Conservation (phyloP, 208 protist species). For the Strigomonas galati region DNA sequence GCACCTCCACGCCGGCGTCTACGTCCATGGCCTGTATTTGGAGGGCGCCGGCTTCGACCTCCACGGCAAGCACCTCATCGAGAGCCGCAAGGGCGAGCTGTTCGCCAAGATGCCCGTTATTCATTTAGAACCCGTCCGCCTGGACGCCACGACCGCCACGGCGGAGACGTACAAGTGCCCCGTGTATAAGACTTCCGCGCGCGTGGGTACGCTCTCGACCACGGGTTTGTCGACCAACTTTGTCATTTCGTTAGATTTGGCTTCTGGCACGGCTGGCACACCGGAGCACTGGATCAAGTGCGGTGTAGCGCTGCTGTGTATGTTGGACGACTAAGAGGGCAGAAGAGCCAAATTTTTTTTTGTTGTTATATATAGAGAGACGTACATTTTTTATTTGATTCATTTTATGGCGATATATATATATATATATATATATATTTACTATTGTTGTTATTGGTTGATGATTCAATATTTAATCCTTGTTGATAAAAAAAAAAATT, state of each 20-base stretch:
- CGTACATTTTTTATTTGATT: no score
- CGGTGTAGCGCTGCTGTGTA: conserved; percentile 91
- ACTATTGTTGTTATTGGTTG: no score
- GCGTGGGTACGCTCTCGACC: conserved; percentile 87
- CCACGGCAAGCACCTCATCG: conserved; percentile 36
- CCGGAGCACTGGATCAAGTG: conserved; percentile 91
- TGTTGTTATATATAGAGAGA: conserved; percentile 4
- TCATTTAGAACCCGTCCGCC: conserved; percentile 82
- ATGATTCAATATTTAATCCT: no score
- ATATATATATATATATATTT: conserved; percentile 2
- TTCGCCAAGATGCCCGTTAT: conserved; percentile 87
- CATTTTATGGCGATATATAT: conserved; percentile 7
- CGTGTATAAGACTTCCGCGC: conserved; percentile 91
- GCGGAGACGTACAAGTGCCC: conserved; percentile 78
- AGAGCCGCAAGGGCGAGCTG: conserved; percentile 85
- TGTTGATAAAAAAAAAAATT: no score
- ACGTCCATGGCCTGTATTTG: conserved; percentile 91
- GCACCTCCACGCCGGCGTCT: conserved; percentile 69
- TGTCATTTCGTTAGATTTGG: conserved; percentile 85
- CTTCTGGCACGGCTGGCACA: conserved; percentile 14
- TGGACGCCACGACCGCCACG: conserved; percentile 25
- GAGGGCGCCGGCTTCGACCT: conserved; percentile 84
- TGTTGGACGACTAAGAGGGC: conserved; percentile 82
- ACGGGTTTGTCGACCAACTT: conserved; percentile 92
- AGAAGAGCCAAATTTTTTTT: conserved; percentile 16